These are phyloP conservation scores for Dicorynia guianensis DNA, from an alignment of 306 rosid species.

Conservation along the genomic window DNA sequence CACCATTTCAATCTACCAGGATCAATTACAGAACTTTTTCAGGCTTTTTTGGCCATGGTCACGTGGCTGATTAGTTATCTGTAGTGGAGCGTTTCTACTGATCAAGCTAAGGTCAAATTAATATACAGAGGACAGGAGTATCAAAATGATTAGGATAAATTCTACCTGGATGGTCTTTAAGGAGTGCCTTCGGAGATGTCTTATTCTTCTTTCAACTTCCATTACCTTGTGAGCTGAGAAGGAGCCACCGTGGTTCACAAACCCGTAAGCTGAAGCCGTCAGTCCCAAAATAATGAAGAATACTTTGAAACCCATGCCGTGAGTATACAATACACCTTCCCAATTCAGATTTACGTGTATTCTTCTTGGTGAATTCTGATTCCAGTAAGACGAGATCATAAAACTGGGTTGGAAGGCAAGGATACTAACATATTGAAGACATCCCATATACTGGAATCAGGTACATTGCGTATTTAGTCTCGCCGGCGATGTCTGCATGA, in stretches of 20 bases:
- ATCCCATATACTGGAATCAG: conserved; percentile 21
- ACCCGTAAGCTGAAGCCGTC: conserved; percentile 25
- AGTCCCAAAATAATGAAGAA: conserved; percentile 44
- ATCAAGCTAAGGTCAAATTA: too few species aligned
- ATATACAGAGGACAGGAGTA: too few species aligned
- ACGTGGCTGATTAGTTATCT: too few species aligned
- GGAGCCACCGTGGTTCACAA: conserved; percentile 34
- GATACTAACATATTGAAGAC: conserved; percentile 15
- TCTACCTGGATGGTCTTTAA: conserved; percentile 60
- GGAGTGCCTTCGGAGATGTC: conserved; percentile 55
- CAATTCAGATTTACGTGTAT: conserved; percentile 31
- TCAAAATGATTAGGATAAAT: neutral
- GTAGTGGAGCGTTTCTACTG: too few species aligned
- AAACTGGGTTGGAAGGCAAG: conserved; percentile 24
- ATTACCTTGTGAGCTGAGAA: conserved; percentile 47
- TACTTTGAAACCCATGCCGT: conserved; percentile 21
- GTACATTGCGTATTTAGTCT: conserved; percentile 33
- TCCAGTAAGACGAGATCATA: neutral
- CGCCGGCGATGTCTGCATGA: conserved; percentile 51
- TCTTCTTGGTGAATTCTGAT: neutral
- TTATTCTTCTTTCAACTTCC: conserved; percentile 58
- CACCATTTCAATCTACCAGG: too few species aligned
- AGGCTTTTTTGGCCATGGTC: too few species aligned
- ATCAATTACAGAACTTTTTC: too few species aligned
- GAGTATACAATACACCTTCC: conserved; percentile 1